A percentile compares a stretch with the other conserved stretches of the same genome.
These are phyloP conservation scores for Tuber brumale DNA, from an alignment of 495 filamentous ascomycete genomes.

Conservation along the genomic window DNA sequence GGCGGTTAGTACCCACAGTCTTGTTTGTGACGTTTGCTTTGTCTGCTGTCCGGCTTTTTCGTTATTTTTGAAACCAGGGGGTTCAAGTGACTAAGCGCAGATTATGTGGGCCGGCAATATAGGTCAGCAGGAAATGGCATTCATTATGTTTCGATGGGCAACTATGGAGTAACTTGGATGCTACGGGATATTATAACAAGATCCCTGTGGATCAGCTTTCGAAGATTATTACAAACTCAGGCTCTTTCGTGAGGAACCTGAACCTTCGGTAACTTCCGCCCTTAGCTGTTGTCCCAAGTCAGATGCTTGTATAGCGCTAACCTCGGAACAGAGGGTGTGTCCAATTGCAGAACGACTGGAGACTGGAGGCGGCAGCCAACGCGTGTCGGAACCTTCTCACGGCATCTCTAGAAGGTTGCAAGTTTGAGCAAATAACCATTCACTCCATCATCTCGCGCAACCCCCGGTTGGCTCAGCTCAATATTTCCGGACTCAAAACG, in stretches of 20 bases:
- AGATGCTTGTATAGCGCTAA: constrained; percentile 7
- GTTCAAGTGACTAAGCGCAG: neutral
- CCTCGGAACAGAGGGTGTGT: constrained; percentile 53
- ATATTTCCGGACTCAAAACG: constrained; percentile 69
- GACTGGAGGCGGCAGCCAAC: constrained; percentile 64
- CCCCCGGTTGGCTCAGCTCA: constrained; percentile 67
- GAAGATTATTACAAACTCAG: constrained; percentile 76
- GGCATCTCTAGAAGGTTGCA: constrained; percentile 80
- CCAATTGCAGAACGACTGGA: constrained; percentile 73
- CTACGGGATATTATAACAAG: constrained; percentile 75
- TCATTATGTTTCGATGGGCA: constrained; percentile 91
- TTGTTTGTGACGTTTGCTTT: neutral
- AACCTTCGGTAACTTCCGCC: constrained; percentile 51
- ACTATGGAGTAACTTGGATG: constrained; percentile 78
- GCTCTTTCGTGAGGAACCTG: constrained; percentile 82
- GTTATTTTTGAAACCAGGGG: neutral
- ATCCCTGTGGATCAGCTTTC: constrained; percentile 77
- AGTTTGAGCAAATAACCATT: constrained; percentile 63
- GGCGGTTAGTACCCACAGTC: constrained; percentile 33
- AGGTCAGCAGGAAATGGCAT: constrained; percentile 73
- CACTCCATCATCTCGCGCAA: constrained; percentile 77
- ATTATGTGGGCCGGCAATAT: constrained; percentile 4
- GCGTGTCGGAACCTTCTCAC: constrained; percentile 80
- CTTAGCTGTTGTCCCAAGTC: neutral
- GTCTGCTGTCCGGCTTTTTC: neutral